A percentile compares a stretch with the other conserved stretches of the same genome.
Evolutionary conservation across 2,329 filamentous ascomycete species (phyloP).

Genomic region (Setomelanomma holmii): DNA sequence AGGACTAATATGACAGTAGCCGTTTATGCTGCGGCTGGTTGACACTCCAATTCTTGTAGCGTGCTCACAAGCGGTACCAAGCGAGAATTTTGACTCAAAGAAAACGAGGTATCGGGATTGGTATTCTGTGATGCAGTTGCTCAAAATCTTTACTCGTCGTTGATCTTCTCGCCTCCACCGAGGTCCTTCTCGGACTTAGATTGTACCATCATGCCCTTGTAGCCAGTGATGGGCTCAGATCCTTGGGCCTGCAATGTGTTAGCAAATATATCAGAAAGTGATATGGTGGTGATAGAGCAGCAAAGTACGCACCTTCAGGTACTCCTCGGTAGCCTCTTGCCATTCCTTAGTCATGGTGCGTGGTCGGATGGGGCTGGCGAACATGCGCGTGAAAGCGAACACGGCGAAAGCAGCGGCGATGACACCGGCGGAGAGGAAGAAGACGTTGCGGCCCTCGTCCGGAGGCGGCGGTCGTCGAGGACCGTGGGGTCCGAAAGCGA

Average conservation of each 20-base stretch:
- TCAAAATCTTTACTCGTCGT: slow-evolving; percentile 40
- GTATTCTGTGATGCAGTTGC: slow-evolving; percentile 31
- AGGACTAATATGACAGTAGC: slow-evolving; percentile 47
- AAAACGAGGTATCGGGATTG: slow-evolving; percentile 43
- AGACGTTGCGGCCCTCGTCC: slow-evolving; percentile 82
- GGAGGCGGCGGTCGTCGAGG: slow-evolving; percentile 84
- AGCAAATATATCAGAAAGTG: slow-evolving; percentile 12
- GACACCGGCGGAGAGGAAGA: slow-evolving; percentile 74
- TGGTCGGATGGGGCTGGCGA: slow-evolving; percentile 71
- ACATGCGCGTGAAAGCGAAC: slow-evolving; percentile 75
- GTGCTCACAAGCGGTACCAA: slow-evolving; percentile 48
- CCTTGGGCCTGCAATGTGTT: slow-evolving; percentile 43
- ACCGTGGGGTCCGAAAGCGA: slow-evolving; percentile 95
- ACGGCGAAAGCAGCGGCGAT: slow-evolving; percentile 71
- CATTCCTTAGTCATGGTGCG: slow-evolving; percentile 95
- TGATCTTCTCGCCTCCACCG: slow-evolving; percentile 32
- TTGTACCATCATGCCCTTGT: slow-evolving; percentile 51
- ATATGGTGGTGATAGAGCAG: background rate
- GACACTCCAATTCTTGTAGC: slow-evolving; percentile 34
- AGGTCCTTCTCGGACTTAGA: slow-evolving; percentile 45
- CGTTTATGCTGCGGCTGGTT: slow-evolving; percentile 31
- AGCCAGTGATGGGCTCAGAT: slow-evolving; percentile 48
- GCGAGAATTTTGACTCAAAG: slow-evolving; percentile 44
- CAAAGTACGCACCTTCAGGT: slow-evolving; percentile 75
- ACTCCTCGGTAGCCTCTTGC: slow-evolving; percentile 95